phyloP scores from a whole-genome alignment of 2,329 filamentous ascomycete species.

The Fusarium sp. region DNA sequence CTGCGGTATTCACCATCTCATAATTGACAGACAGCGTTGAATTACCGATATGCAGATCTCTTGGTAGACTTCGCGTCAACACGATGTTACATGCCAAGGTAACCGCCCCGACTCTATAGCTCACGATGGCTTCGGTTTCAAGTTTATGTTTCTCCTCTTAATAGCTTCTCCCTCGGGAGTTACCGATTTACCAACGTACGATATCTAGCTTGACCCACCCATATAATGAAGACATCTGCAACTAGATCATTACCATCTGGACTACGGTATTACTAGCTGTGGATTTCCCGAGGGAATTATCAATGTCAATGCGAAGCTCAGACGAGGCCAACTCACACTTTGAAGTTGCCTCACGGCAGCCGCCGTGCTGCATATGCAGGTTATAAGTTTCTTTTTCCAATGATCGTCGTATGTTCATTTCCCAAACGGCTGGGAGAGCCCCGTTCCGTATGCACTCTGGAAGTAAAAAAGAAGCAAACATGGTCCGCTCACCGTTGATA shows the following conservation, averaged over 20 bases:
- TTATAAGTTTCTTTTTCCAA: not conserved
- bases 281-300: conserved; percentile 2
- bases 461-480: conserved; percentile 1
- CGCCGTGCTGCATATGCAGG: not conserved
- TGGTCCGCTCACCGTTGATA: not conserved
- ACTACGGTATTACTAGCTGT: not conserved
- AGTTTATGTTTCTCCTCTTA: not conserved
- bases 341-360: not conserved
- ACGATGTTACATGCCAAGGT: not conserved
- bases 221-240: conserved; percentile 2
- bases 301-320: conserved; percentile 12
- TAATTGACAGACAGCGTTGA: conserved; percentile 11
- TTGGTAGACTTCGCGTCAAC: not conserved
- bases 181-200: conserved; percentile 1
- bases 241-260: not conserved
- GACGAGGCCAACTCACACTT: not conserved
- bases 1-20: conserved; percentile 4
- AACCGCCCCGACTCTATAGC: not conserved
- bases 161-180: not conserved
- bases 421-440: not conserved
- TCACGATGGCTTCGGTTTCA: conserved; percentile 20
- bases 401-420: conserved; percentile 17
- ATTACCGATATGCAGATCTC: conserved; percentile 10
- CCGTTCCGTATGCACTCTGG: not conserved
- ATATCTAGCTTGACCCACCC: conserved; percentile 8